Conservation (phyloP, 2,329 filamentous ascomycete species). For the Macrophomina phaseolina region DNA sequence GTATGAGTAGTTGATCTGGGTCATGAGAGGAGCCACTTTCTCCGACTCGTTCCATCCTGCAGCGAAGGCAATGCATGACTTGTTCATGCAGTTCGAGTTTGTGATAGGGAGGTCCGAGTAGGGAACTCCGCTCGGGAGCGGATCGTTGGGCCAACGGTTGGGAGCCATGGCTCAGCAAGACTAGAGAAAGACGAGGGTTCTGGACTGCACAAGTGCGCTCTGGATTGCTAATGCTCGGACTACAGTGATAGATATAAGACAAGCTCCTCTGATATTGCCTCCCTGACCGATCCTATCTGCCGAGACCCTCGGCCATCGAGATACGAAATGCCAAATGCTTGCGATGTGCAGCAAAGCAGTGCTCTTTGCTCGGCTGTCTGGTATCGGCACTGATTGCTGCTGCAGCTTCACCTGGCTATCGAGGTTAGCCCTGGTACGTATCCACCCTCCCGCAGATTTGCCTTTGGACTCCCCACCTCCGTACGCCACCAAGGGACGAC, state of each 20-base stretch:
- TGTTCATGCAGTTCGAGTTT: conserved; percentile 30
- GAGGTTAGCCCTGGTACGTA: conserved; percentile 12
- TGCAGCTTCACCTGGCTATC: conserved; percentile 1
- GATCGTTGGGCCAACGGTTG: conserved; percentile 28
- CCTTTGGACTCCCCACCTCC: conserved; percentile 2
- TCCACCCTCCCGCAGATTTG: neutral
- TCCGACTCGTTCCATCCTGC: conserved; percentile 29
- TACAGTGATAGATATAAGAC: neutral
- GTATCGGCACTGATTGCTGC: neutral
- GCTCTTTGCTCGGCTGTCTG: neutral
- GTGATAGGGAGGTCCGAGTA: conserved; percentile 30
- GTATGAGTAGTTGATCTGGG: conserved; percentile 29
- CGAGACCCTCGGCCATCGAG: neutral
- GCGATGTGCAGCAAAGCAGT: neutral
- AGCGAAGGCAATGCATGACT: conserved; percentile 29
- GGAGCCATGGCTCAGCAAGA: neutral
- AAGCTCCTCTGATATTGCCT: neutral
- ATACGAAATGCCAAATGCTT: neutral
- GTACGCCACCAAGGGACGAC: neutral
- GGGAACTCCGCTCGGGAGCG: conserved; percentile 23
- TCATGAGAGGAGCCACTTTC: conserved; percentile 27
- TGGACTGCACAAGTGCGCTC: neutral
- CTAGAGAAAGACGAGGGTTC: neutral
- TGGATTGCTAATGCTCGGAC: neutral
- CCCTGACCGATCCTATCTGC: neutral